Base-by-base conservation (phyloP, 1,284 basidiomycete genomes). In the Leccinum glutinopallens region DNA sequence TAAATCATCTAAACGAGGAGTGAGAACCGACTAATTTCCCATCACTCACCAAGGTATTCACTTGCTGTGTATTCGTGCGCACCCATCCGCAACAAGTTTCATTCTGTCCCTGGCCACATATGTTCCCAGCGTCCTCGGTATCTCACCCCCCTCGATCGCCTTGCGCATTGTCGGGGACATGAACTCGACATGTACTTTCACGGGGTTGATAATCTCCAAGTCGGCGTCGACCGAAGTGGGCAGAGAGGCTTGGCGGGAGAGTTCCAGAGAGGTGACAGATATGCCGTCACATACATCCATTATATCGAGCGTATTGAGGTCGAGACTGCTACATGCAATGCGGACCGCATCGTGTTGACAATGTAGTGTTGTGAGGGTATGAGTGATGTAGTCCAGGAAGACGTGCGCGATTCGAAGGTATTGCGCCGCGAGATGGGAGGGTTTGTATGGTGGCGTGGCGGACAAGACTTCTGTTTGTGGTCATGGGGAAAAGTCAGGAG, bases 61-160 rank as follows among this genome's bases (percentile, higher is more conserved):
- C 85, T 63, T 69, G 87, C 89, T 85, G 76, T 93, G 87, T 35
- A 87, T 86, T 65, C 85, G 84, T n/a, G 80, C 75, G 73, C 93
- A 94, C 4, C 85, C 87, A 32, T 90, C 88, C 1, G 87, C 87
- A 0, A 93, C 91, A 69, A 93, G 84, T 65, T 84, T 83, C 91
- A 94, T 94, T 78, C 89, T 92, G 61, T 80, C 84, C 68, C 81
- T 83, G 35, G 87, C 88, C 22, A 94, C 91, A 75, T 93, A 94
- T 73, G 92, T 90, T 7, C 88, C 91, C 61, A 94, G 75, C n/a
- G 87, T 89, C 58, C 91, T 81, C 7, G 82, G 82, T 61, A 80
- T 85, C 59, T 87, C 87, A 2, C 90, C 90, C 0, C 82, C 79
- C 65, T 91, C 88, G 59, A 91, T 89, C 3, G 88, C 86, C 68